Base-by-base conservation (phyloP, 2,329 filamentous ascomycete species). In the Fusarium praegraminearum region DNA sequence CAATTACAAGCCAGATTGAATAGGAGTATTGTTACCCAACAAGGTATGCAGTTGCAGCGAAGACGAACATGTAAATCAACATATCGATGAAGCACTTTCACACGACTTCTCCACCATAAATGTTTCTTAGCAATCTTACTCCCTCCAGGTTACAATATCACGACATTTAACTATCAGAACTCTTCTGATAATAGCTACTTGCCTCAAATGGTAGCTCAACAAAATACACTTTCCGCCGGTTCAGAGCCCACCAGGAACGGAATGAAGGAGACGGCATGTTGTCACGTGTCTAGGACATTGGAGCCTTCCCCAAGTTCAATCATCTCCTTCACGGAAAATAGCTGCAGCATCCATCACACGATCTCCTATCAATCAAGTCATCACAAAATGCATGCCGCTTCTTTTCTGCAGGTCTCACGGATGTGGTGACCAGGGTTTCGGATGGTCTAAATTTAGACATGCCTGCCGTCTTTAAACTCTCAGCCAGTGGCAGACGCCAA, bases 401-500 rank as follows among this genome's bases (percentile, higher is more conserved):
- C 18, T 51, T 41, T n/a, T 43, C 26, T 45, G 33, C 22, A 47
- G 20, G 40, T 57, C 53, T 58, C 15, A 32, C 22, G 43, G 35
- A 69, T 67, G 38, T 49, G 54, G 51, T 41, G 43, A 58, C 52
- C 44, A 32, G 57, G 49, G 49, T 44, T 53, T 18, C 24, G 40
- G 26, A n/a, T 50, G 55, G 41, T 54, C 67, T 55, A 70, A 70
- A 70, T 70, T 68, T 70, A 71, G 67, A 65, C 43, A 33, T 45
- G 24, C 26, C 43, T 52, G 30, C 33, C 43, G 26, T 30, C 18
- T 26, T 54, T 70, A 15, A 63, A 57, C 55, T 24, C 46, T 59
- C 35, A 60, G 57, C 59, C 51, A 69, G 50, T 65, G 64, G 33
- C 47, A 58, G 36, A 38, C 50, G 26, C 43, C 45, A 36, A 49